These are phyloP conservation scores for Candida rishiriensis DNA, from an alignment of 805 yeast genomes.

Conservation along the genomic window DNA sequence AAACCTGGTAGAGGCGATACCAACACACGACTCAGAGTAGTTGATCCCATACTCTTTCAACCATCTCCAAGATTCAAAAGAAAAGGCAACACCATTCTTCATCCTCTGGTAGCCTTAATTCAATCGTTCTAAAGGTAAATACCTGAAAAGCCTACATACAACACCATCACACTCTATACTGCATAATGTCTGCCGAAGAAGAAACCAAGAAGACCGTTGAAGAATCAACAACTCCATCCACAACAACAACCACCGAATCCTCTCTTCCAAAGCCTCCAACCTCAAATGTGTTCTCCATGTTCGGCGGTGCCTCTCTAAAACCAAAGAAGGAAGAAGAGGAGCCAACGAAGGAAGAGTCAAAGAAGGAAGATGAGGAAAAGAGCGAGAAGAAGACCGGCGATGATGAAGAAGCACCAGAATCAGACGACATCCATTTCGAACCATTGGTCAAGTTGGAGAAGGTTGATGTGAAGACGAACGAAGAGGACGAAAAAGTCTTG, in stretches of 20 bases:
- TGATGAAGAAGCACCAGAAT: constrained; percentile 62
- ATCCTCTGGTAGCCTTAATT: too few species aligned
- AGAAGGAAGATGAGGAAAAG: constrained; percentile 32
- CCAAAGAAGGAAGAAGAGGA: constrained; percentile 38
- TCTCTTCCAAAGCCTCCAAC: constrained; percentile 60
- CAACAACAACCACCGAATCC: constrained; percentile 1
- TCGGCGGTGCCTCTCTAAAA: constrained; percentile 83
- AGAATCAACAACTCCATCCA: constrained; percentile 24
- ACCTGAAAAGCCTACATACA: too few species aligned
- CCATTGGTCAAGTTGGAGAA: constrained; percentile 93
- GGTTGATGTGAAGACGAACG: constrained; percentile 94
- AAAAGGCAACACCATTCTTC: too few species aligned
- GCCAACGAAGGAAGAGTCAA: constrained; percentile 3
- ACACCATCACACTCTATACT: too few species aligned
- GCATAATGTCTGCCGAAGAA: constrained; percentile 12
- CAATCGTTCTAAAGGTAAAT: too few species aligned
- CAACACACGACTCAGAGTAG: too few species aligned
- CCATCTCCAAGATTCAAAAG: too few species aligned
- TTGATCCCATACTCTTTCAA: too few species aligned
- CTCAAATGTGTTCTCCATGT: constrained; percentile 86
- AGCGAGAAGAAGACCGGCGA: constrained; percentile 32
- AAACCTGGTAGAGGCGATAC: too few species aligned
- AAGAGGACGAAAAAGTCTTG: constrained; percentile 80
- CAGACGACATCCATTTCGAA: constrained; percentile 89
- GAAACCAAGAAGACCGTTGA: constrained; percentile 8